phyloP scores from a whole-genome alignment of 805 yeast genomes.

The Metschnikowia kunwiensis region DNA sequence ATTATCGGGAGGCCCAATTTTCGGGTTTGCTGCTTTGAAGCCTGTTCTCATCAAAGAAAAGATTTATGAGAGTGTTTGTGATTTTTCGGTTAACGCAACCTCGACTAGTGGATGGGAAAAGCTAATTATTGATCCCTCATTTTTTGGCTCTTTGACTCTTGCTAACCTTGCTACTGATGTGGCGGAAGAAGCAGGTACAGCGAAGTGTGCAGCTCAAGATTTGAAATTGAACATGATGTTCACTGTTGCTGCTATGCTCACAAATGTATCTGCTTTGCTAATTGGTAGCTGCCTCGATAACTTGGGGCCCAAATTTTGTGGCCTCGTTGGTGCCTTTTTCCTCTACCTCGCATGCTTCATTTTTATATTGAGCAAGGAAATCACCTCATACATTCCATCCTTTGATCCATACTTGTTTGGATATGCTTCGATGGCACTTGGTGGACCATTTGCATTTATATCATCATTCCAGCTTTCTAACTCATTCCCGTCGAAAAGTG shows the following conservation, averaged over 20 bases:
- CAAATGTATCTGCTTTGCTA: slow-evolving; percentile 51
- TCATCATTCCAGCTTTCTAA: slow-evolving; percentile 57
- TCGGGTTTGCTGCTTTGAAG: slow-evolving; percentile 59
- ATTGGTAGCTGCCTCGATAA: slow-evolving; percentile 50
- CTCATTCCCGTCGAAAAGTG: slow-evolving; percentile 52
- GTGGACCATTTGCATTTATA: slow-evolving; percentile 56
- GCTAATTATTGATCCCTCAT: slow-evolving; percentile 13
- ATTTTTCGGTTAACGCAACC: slow-evolving; percentile 17
- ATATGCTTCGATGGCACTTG: slow-evolving; percentile 51
- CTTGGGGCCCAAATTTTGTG: slow-evolving; percentile 53
- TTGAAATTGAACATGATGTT: slow-evolving; percentile 56
- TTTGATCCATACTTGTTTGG: slow-evolving; percentile 54
- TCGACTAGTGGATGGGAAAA: slow-evolving; percentile 11
- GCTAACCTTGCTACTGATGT: slow-evolving; percentile 2
- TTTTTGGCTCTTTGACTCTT: slow-evolving; percentile 10
- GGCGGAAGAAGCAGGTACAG: slow-evolving; percentile 25
- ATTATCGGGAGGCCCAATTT: slow-evolving; percentile 55
- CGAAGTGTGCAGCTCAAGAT: slow-evolving; percentile 52
- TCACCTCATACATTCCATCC: slow-evolving; percentile 13
- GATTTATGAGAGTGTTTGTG: slow-evolving; percentile 44
- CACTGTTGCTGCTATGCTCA: slow-evolving; percentile 54
- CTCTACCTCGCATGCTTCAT: slow-evolving; percentile 44
- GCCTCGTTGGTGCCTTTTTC: slow-evolving; percentile 49
- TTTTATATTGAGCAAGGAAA: slow-evolving; percentile 41
- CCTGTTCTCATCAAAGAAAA: slow-evolving; percentile 50